phyloP scores from a whole-genome alignment of 768 basidiomycete genomes.

The Daedaleopsis sinensis region DNA sequence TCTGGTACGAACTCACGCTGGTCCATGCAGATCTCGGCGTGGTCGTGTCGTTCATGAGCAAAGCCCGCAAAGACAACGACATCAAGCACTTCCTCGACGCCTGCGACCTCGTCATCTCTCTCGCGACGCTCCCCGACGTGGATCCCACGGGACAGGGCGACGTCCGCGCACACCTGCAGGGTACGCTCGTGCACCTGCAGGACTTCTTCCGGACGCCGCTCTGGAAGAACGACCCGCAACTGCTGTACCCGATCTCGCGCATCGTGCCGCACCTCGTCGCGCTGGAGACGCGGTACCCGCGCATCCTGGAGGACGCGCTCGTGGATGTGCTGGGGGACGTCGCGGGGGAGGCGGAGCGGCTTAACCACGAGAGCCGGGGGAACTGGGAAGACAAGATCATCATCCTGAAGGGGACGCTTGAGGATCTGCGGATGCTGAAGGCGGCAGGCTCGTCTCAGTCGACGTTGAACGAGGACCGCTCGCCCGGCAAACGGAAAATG shows the following conservation, averaged over 20 bases:
- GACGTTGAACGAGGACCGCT: not conserved
- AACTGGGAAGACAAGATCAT: conserved; percentile 22
- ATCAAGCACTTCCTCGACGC: conserved; percentile 16
- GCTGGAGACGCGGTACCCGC: conserved; percentile 9
- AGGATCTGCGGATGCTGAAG: conserved; percentile 7
- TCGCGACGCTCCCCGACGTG: conserved; percentile 5
- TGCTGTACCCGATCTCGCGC: conserved; percentile 18
- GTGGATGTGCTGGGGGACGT: conserved; percentile 12
- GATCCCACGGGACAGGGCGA: not conserved
- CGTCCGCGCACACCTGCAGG: not conserved
- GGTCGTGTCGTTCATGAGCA: conserved; percentile 8
- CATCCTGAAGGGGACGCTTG: conserved; percentile 5
- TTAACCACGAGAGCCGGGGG: conserved; percentile 5
- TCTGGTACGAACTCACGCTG: not conserved
- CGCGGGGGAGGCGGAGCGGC: conserved; percentile 4
- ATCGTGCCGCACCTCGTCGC: conserved; percentile 15
- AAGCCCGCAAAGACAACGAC: conserved; percentile 1
- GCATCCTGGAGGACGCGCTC: conserved; percentile 5
- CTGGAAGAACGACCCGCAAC: conserved; percentile 9
- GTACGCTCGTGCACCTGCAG: conserved; percentile 9
- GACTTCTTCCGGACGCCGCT: conserved; percentile 15
- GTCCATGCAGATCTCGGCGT: conserved; percentile 3
- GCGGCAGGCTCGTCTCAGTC: not conserved
- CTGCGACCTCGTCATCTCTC: conserved; percentile 18
- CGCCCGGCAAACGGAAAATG: not conserved